phyloP scores from a whole-genome alignment of 176 grass and related monocot genomes.

The Avena sativa region DNA sequence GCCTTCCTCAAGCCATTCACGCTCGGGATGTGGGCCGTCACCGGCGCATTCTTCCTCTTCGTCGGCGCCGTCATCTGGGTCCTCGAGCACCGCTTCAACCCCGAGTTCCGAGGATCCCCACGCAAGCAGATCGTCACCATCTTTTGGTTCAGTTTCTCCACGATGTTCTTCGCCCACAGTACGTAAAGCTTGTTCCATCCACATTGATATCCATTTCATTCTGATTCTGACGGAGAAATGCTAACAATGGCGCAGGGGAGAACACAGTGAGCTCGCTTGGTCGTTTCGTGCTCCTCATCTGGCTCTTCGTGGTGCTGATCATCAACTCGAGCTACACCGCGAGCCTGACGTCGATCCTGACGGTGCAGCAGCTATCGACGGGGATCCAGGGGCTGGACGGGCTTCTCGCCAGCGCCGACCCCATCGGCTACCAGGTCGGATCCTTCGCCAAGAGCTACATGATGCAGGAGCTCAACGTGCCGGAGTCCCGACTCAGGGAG shows the following conservation, averaged over 20 bases:
- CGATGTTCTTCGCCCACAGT: conserved; percentile 89
- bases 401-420: conserved; percentile 62
- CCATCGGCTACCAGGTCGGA: conserved; percentile 83
- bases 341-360: conserved; percentile 92
- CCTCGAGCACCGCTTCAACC: conserved; percentile 77
- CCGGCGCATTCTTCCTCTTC: conserved; percentile 68
- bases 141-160: conserved; percentile 95
- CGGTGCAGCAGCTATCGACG: conserved; percentile 88
- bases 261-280: conserved; percentile 91
- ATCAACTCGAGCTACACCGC: conserved; percentile 97
- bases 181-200: neutral
- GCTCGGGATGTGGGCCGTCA: conserved; percentile 72
- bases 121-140: conserved; percentile 71
- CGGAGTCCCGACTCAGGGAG: conserved; percentile 60
- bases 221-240: neutral
- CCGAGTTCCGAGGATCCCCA: conserved; percentile 70
- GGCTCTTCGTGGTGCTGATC: conserved; percentile 95
- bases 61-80: conserved; percentile 86
- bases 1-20: conserved; percentile 91
- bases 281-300: conserved; percentile 78
- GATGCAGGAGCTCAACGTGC: conserved; percentile 77
- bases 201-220: neutral
- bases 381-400: conserved; percentile 80
- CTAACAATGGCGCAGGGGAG: conserved; percentile 55
- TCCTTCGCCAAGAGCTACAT: conserved; percentile 87